Conservation (phyloP, 1,284 basidiomycete genomes). For the Cutaneotrichosporon dermatis region DNA sequence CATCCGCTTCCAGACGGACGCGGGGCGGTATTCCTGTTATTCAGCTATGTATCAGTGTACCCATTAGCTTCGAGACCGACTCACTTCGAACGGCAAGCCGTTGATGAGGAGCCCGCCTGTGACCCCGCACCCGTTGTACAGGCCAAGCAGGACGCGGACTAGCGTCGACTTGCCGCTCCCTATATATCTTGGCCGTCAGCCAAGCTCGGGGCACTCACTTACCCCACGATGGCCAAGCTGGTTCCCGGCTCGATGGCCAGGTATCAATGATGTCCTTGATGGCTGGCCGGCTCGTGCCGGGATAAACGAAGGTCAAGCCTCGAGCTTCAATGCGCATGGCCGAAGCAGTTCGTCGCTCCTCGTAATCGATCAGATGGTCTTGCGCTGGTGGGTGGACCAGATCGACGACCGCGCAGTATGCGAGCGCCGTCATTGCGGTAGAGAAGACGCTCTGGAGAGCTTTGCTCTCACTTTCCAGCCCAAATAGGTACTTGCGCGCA, state of each 20-base stretch:
- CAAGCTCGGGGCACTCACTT: background rate
- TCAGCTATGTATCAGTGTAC: too few relatives aligned
- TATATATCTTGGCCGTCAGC: slow-evolving; percentile 47
- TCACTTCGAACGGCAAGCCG: slow-evolving; percentile 55
- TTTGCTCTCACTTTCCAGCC: background rate
- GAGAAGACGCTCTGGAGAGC: background rate
- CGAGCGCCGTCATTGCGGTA: background rate
- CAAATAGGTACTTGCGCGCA: background rate
- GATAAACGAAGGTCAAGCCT: background rate
- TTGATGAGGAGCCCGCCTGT: slow-evolving; percentile 62
- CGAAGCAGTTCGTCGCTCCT: background rate
- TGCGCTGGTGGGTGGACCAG: background rate
- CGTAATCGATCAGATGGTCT: background rate
- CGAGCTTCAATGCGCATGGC: background rate
- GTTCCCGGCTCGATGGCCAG: slow-evolving; percentile 64
- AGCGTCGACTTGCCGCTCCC: slow-evolving; percentile 14
- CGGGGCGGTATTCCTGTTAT: background rate
- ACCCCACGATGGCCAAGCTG: slow-evolving; percentile 57
- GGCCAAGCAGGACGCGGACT: slow-evolving; percentile 68
- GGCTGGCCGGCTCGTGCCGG: slow-evolving; percentile 49
- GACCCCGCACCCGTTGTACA: slow-evolving; percentile 51
- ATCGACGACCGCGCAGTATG: background rate
- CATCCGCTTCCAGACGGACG: slow-evolving; percentile 64
- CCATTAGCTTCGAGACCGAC: slow-evolving; percentile 36
- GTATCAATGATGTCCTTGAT: slow-evolving; percentile 58